A percentile compares a stretch with the other conserved stretches of the same genome.
Conservation (phyloP, 75 land plant genomes). For the Picea sitchensis region DNA sequence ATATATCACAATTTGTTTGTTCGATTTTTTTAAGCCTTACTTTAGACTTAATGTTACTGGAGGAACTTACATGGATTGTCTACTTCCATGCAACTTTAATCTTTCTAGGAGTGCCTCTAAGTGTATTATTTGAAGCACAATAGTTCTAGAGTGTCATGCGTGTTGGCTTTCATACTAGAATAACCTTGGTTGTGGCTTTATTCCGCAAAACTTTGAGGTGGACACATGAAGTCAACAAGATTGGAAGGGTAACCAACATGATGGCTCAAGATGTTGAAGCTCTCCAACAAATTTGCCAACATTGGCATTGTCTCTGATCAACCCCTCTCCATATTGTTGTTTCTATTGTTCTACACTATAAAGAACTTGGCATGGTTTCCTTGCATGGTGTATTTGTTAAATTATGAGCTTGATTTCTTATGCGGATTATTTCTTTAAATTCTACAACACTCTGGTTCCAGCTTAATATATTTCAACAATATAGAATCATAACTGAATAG, state of each 20-base stretch:
- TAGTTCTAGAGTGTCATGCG: slow-evolving; percentile 98
- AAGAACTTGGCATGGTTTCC: slow-evolving; percentile 75
- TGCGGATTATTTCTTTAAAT: too few species aligned
- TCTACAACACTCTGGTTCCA: too few species aligned
- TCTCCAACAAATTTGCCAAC: slow-evolving; percentile 70
- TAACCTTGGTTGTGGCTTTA: slow-evolving; percentile 92
- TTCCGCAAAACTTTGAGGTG: slow-evolving; percentile 81
- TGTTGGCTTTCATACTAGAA: slow-evolving; percentile 72
- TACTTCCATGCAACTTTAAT: slow-evolving; percentile 27
- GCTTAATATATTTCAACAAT: too few species aligned
- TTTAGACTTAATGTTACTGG: slow-evolving; percentile 74
- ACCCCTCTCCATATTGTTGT: slow-evolving; percentile 80
- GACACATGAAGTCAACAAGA: slow-evolving; percentile 65
- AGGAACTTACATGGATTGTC: slow-evolving; percentile 65
- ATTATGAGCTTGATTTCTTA: too few species aligned
- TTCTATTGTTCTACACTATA: slow-evolving; percentile 63
- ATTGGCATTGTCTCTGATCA: slow-evolving; percentile 84
- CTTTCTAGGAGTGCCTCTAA: slow-evolving; percentile 71
- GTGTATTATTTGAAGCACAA: slow-evolving; percentile 84
- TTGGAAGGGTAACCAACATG: slow-evolving; percentile 85
- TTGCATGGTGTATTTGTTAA: slow-evolving; percentile 47
- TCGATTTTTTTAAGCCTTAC: too few species aligned
- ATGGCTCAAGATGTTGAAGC: slow-evolving; percentile 95
- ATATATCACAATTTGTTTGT: too few species aligned
- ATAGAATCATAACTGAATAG: too few species aligned